Conservation (phyloP, 2,329 filamentous ascomycete genomes). For the Aureobasidium sp. region DNA sequence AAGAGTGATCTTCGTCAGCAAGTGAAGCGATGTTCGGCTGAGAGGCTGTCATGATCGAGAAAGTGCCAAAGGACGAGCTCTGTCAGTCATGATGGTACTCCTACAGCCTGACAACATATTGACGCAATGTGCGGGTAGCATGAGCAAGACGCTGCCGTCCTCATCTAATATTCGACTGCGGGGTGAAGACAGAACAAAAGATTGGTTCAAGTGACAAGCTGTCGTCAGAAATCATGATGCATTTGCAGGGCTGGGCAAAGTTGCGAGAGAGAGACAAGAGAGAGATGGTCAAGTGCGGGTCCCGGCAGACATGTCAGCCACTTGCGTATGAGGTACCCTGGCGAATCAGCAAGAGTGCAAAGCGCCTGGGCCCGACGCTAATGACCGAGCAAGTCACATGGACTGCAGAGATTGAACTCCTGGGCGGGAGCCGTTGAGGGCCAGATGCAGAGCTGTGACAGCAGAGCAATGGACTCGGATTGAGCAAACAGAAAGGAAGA, state of each 20-base stretch:
- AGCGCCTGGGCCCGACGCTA: constrained; percentile 15
- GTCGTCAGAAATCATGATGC: constrained; percentile 9
- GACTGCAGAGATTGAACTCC: constrained; percentile 14
- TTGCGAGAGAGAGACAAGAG: not conserved
- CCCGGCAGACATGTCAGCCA: constrained; percentile 16
- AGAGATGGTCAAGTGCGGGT: constrained; percentile 10
- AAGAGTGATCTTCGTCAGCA: not conserved
- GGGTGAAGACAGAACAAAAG: not conserved
- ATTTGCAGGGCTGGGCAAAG: constrained; percentile 6
- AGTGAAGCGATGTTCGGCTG: constrained; percentile 7
- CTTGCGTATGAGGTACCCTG: constrained; percentile 5
- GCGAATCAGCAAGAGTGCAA: constrained; percentile 10
- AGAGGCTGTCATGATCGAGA: not conserved
- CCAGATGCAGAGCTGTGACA: constrained; percentile 8
- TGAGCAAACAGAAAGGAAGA: constrained; percentile 1
- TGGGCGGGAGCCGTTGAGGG: constrained; percentile 14
- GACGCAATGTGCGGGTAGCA: constrained; percentile 11
- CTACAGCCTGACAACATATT: not conserved
- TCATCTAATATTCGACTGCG: constrained; percentile 3
- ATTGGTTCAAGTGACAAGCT: not conserved
- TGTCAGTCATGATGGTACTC: not conserved
- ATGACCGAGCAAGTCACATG: constrained; percentile 11
- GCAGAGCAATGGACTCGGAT: not conserved
- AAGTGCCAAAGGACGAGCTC: not conserved
- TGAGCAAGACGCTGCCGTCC: not conserved